Base-by-base conservation (phyloP, 192 early-diverging fungal genomes). In the Backusella australiensis region DNA sequence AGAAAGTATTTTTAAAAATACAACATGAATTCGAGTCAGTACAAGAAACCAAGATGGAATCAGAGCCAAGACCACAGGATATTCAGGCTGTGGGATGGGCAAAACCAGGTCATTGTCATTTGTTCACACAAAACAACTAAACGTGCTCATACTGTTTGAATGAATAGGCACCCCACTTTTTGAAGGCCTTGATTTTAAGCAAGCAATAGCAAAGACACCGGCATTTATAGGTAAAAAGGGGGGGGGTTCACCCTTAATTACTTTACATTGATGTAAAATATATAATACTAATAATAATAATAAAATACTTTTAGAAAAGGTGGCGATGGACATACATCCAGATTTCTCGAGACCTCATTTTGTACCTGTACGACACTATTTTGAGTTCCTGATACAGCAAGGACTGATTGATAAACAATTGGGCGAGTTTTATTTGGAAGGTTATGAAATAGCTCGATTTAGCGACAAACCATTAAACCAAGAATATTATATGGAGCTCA, bases 361-460 rank as follows among this genome's bases (percentile, higher is more conserved):
- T 52, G 82, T 89, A 69, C 80, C 88, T 8, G 80, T 85, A 15
- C 81, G 84, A 21, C 79, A 86, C 14, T 89, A 88, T 63, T 79
- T 89, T 34, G 84, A 87, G 26, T 78, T 84, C 76, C 74, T 89
- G 2, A 81, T 85, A 21, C 83, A 87, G 34, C 76, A 84, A 34
- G 80, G 71, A n/a, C 69, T 83, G 29, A 77, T 89, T 8, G 81
- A 83, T 38, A 67, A 73, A 19, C 74, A 79, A 21, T 74, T 89
- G 39, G 88, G 82, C 9, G 53, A 83, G 44, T 80, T 84, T 6
- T 89, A 89, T 67, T 73, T 89, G 29, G 80, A 87, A 69, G 85
- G 85, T 6, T 89, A 89, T 75, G 88, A 89, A 75, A 77, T 75
- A 21, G 85, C 85, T 14, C 79, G 88, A 21, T 89, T 89, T 71